Percentiles rank a stretch among this genome's conserved stretches.
Conservation (phyloP, 2,329 filamentous ascomycete species). For the Xylariaceae sp. region DNA sequence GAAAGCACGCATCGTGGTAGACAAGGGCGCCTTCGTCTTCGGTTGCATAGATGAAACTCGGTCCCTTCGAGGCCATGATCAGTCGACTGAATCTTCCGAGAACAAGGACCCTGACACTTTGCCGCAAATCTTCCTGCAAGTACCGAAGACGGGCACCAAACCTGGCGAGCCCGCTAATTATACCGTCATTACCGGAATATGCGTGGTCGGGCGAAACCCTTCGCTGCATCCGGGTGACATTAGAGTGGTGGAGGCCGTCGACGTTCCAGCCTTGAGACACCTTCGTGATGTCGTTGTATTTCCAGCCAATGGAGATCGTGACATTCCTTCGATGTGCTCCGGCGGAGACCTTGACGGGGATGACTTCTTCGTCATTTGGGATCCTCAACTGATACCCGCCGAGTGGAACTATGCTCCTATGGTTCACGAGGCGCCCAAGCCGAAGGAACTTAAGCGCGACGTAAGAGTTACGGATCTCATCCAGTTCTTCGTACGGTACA, state of each 20-base stretch:
- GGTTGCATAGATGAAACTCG: conserved; percentile 87
- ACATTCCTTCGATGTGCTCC: conserved; percentile 91
- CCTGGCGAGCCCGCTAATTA: conserved; percentile 57
- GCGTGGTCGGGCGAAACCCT: conserved; percentile 86
- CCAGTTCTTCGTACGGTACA: conserved; percentile 86
- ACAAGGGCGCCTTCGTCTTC: conserved; percentile 83
- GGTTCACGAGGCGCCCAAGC: conserved; percentile 67
- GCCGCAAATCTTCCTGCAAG: conserved; percentile 88
- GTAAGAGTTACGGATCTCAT: conserved; percentile 76
- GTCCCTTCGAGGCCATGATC: conserved; percentile 71
- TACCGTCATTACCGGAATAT: conserved; percentile 72
- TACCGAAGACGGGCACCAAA: conserved; percentile 63
- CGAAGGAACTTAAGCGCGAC: conserved; percentile 57
- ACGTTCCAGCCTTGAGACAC: conserved; percentile 72
- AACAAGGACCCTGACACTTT: conserved; percentile 54
- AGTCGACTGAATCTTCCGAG: conserved; percentile 44
- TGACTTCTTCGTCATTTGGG: conserved; percentile 95
- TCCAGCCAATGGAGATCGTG: conserved; percentile 78
- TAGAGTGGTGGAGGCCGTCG: conserved; percentile 81
- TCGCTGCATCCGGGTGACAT: conserved; percentile 93
- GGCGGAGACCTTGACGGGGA: conserved; percentile 96
- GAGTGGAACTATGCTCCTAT: conserved; percentile 76
- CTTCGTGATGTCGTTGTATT: conserved; percentile 87
- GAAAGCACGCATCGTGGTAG: conserved; percentile 82
- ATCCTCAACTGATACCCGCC: conserved; percentile 68